Evolutionary conservation across 148 eudicot genomes (phyloP), one percentile per base, ranked within the genome.

Genomic region (Drosera capensis): DNA sequence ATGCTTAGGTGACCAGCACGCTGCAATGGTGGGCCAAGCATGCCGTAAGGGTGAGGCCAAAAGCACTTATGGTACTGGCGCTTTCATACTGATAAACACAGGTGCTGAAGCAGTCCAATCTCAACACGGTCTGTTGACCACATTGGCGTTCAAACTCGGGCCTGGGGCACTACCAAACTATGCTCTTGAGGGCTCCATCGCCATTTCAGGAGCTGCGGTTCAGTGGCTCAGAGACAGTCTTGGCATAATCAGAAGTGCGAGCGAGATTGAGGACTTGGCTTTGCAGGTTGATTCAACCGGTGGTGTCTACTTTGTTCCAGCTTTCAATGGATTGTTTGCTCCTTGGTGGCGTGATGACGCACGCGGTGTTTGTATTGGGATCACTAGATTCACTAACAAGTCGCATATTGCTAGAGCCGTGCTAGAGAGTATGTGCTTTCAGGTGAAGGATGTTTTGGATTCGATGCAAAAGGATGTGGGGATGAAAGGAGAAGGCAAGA

Each of bases 331-430:
- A 40, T 51, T 85, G 52, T 92, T 81, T 70, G 99, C 99, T 48
- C 99, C 99, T n/a, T 92, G 95, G 95, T 92, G 99, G 99, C 80
- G 99, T 37, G 99, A 92, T 52, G 99, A 92, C 74, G 99, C 99
- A 5, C 84, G 99, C 30, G 99, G 99, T 18, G 83, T 92, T 37
- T 78, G 79, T 48, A 67, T 92, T 41, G 99, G 99, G 24, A 92
- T 92, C 21, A 92, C 99, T 0, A 59, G 99, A 66, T 92, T 78
- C 58, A 92, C 99, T 3, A 81, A 78, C 57, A 92, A 71, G 66
- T 56, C 79, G 26, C 99, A 85, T 49, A 90, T 90, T 23, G 85
- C 88, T 40, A 68, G 99, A 53, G 93, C 94, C 20, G 99, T 90
- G 48, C 94, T 90, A 7, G 99, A 90, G 65, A 90, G 99, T 56